Percentiles rank a stretch among this genome's conserved stretches.
Evolutionary conservation across 441 rosid genomes (phyloP).

Genomic region (Jatropha podagrica): DNA sequence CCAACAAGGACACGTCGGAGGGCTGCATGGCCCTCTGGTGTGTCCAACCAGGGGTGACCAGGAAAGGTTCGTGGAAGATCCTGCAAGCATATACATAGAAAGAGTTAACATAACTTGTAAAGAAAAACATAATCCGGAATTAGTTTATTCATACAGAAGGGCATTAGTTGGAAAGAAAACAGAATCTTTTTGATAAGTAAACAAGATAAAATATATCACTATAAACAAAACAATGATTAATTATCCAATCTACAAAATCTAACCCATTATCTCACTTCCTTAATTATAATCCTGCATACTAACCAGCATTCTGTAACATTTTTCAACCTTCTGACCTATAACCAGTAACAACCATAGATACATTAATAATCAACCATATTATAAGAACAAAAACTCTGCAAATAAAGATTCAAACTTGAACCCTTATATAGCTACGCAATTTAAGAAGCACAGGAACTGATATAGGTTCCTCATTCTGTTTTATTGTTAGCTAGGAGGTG

Average conservation of each 20-base stretch:
- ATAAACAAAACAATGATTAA: neutral
- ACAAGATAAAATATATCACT: neutral
- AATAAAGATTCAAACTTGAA: no score
- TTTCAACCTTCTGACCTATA: neutral
- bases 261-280: conserved; percentile 6
- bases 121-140: neutral
- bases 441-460: neutral
- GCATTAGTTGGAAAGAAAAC: neutral
- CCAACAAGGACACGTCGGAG: conserved; percentile 90
- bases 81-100: conserved; percentile 39
- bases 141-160: neutral
- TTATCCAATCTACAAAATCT: neutral
- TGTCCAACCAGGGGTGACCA: conserved; percentile 98
- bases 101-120: neutral
- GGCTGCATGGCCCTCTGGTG: conserved; percentile 92
- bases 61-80: conserved; percentile 97
- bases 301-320: neutral
- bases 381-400: no score
- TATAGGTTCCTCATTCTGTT: neutral
- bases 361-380: neutral
- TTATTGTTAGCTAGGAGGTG: no score
- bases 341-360: neutral
- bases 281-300: neutral
- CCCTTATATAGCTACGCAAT: neutral
- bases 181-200: neutral